These are phyloP conservation scores for Macadamia tetraphylla DNA, from an alignment of 164 flowering plant species.

Conservation along the genomic window DNA sequence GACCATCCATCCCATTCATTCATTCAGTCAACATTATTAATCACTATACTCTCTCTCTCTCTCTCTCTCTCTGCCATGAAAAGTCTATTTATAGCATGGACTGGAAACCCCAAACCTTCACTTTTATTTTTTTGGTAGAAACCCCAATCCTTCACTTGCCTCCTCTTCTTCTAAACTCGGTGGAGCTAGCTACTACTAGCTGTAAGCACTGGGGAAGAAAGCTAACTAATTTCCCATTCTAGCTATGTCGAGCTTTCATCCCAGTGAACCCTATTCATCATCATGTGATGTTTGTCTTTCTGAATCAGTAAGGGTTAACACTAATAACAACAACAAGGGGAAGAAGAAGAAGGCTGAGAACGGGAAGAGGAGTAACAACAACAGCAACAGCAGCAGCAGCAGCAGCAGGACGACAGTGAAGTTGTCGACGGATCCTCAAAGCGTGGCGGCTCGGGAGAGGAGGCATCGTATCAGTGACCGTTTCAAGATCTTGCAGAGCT, in stretches of 20 bases:
- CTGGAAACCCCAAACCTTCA: too few relatives aligned
- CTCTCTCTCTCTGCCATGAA: background rate
- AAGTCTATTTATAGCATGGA: background rate
- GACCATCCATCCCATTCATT: conserved; percentile 16
- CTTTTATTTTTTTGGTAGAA: too few relatives aligned
- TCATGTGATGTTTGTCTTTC: background rate
- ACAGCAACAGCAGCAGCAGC: background rate
- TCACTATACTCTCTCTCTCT: background rate
- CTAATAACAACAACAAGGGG: background rate
- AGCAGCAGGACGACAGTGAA: conserved; percentile 22
- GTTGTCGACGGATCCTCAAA: conserved; percentile 84
- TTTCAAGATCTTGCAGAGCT: conserved; percentile 68
- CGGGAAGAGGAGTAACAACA: background rate
- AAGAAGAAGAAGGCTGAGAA: conserved; percentile 2
- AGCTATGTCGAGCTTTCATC: too few relatives aligned
- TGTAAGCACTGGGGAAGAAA: too few relatives aligned
- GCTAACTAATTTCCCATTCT: too few relatives aligned
- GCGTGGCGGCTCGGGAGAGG: conserved; percentile 76
- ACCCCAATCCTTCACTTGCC: too few relatives aligned
- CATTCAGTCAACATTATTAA: background rate
- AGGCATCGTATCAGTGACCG: conserved; percentile 74
- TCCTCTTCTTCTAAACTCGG: too few relatives aligned
- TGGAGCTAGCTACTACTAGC: too few relatives aligned
- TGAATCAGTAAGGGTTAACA: background rate
- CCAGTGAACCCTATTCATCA: background rate